These are phyloP conservation scores for Talaromyces wortmannii DNA, from an alignment of 495 filamentous ascomycete genomes.

Conservation along the genomic window DNA sequence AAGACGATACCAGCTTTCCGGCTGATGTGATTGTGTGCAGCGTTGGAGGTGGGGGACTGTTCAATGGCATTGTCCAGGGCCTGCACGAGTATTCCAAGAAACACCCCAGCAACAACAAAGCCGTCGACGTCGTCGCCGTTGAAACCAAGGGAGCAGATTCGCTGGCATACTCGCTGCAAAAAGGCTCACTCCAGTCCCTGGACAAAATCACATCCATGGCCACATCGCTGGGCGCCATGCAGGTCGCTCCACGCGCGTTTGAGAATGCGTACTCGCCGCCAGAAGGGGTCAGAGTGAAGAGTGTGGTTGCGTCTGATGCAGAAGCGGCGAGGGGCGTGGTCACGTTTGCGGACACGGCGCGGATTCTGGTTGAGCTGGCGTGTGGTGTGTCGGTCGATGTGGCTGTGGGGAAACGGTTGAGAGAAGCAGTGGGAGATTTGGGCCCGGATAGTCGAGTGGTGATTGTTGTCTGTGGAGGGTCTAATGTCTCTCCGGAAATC, in stretches of 20 bases:
- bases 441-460: constrained; percentile 61
- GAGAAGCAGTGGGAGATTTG: constrained; percentile 46
- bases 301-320: constrained; percentile 63
- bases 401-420: constrained; percentile 34
- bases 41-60: constrained; percentile 82
- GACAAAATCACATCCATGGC: constrained; percentile 71
- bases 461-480: constrained; percentile 79
- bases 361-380: constrained; percentile 72
- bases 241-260: constrained; percentile 63
- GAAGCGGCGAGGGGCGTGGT: constrained; percentile 70
- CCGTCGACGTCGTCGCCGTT: constrained; percentile 58
- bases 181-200: constrained; percentile 52
- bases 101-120: constrained; percentile 1
- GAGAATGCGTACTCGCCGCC: constrained; percentile 41
- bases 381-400: constrained; percentile 70
- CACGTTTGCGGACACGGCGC: constrained; percentile 67
- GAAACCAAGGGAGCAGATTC: constrained; percentile 76
- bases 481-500: constrained; percentile 58
- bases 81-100: constrained; percentile 39
- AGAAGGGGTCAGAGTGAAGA: constrained; percentile 41
- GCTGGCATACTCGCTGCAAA: constrained; percentile 49
- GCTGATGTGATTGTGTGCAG: constrained; percentile 69
- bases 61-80: constrained; percentile 69
- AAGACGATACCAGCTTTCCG: constrained; percentile 11
- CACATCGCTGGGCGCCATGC: constrained; percentile 63